Percentiles rank a stretch among this genome's conserved stretches.
phyloP scores from a whole-genome alignment of 805 yeast genomes.

The Deakozyma indianensis region DNA sequence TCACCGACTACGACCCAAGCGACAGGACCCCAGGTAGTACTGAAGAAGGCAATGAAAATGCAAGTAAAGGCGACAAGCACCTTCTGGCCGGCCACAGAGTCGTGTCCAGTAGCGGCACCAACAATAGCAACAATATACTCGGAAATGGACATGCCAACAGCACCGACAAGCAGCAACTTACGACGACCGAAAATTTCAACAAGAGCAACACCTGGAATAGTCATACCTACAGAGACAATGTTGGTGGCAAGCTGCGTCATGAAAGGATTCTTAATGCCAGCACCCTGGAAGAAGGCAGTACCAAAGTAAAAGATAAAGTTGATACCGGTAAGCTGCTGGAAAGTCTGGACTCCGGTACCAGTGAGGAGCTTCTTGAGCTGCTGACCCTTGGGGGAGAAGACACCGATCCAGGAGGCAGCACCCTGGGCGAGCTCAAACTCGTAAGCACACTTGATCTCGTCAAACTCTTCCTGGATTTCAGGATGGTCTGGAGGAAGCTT shows the following conservation, averaged over 20 bases:
- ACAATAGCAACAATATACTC: constrained; percentile 10
- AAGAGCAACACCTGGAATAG: constrained; percentile 39
- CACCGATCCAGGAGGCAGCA: constrained; percentile 20
- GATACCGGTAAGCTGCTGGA: too few relatives aligned
- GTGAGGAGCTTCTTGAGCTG: constrained; percentile 13
- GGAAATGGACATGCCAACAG: constrained; percentile 33
- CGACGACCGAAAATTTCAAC: constrained; percentile 57
- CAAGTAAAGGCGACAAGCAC: constrained; percentile 39
- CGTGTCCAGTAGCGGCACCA: constrained; percentile 11
- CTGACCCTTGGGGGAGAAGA: too few relatives aligned
- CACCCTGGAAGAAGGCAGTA: constrained; percentile 27
- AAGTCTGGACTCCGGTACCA: constrained; percentile 24
- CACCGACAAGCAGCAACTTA: constrained; percentile 43
- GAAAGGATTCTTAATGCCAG: constrained; percentile 36
- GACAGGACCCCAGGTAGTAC: constrained; percentile 75
- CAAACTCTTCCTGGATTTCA: constrained; percentile 19
- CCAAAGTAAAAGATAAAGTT: constrained; percentile 58
- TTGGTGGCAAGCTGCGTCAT: constrained; percentile 29
- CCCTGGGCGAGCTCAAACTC: constrained; percentile 34
- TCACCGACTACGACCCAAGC: constrained; percentile 52
- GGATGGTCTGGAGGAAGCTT: constrained; percentile 42
- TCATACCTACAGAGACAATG: constrained; percentile 34
- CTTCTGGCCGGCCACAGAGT: constrained; percentile 25
- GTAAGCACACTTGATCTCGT: constrained; percentile 43
- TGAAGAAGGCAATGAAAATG: constrained; percentile 59